Base-by-base conservation (phyloP, 441 rosid species). In the Oxalis stricta region DNA sequence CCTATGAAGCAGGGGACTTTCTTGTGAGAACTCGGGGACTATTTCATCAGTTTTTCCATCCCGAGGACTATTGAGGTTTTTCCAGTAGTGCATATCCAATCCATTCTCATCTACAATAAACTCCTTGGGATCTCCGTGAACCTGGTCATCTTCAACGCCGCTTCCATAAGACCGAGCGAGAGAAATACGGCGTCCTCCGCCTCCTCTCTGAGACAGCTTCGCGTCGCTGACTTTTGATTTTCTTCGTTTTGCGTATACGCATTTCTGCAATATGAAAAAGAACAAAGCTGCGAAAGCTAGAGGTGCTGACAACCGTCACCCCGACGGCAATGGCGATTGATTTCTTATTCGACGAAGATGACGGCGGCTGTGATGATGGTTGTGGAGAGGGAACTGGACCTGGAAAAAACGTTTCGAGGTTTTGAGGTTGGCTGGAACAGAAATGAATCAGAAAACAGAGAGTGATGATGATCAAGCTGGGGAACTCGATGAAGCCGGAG, bases 51-150 rank as follows among this genome's bases (percentile, higher is more conserved):
- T 61, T 60, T 22, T 49, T 50, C 24, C 51, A 73, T 38, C 70
- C 70, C n/a, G n/a, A n/a, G n/a, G n/a, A n/a, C n/a, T n/a, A n/a
- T n/a, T n/a, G 26, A 66, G 72, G 52, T 66, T 68, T 47, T 71
- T 79, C 96, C 94, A 86, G 41, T 84, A 92, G 52, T 81, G 53
- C 33, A 86, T 88, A 63, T 86, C 96, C 54, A 69, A 60, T 0
- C 99, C 96, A 46, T 81, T 68, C 48, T 84, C 96, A 29, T 86
- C 86, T 10, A 82, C 73, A 12, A 82, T 69, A 53, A 86, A 34
- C 1, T 76, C 87, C 48, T 71, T 69, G 6, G 77, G 23, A 51
- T 55, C n/a, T n/a, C n/a, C n/a, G n/a, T n/a, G n/a, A n/a, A n/a
- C n/a, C n/a, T n/a, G n/a, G n/a, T n/a, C n/a, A n/a, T n/a, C n/a